A percentile compares a stretch with the other conserved stretches of the same genome.
Evolutionary conservation across 768 basidiomycete genomes (phyloP).

Genomic region (Sistotremastrum suecicum): DNA sequence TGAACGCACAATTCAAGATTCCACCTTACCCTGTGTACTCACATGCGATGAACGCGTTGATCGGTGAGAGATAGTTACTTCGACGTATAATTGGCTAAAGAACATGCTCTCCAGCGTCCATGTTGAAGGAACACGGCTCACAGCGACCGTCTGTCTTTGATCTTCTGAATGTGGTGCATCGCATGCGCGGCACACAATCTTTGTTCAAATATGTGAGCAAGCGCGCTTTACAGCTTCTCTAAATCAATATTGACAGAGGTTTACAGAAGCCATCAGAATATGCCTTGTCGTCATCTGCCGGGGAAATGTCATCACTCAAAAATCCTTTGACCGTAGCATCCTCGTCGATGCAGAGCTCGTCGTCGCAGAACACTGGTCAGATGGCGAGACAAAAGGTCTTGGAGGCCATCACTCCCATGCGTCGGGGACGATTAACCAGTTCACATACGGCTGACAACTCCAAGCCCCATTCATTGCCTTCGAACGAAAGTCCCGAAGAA

Average conservation of each 20-base stretch:
- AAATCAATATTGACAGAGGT: conserved; percentile 2
- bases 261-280: conserved; percentile 10
- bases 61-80: conserved; percentile 38
- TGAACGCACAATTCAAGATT: conserved; percentile 91
- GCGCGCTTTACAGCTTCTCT: neutral
- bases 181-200: conserved; percentile 76
- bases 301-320: conserved; percentile 7
- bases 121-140: conserved; percentile 83
- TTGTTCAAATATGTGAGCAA: conserved; percentile 47
- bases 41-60: conserved; percentile 62
- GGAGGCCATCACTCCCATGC: conserved; percentile 69
- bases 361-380: conserved; percentile 35
- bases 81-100: conserved; percentile 1
- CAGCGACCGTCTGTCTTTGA: conserved; percentile 85
- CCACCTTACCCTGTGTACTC: conserved; percentile 86
- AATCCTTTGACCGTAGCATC: conserved; percentile 16
- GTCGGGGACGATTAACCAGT: conserved; percentile 46
- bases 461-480: conserved; percentile 20
- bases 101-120: conserved; percentile 42
- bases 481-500: conserved; percentile 9
- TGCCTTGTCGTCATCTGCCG: conserved; percentile 34
- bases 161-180: conserved; percentile 68
- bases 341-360: conserved; percentile 8
- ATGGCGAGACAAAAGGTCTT: conserved; percentile 66
- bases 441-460: conserved; percentile 21